phyloP scores from a whole-genome alignment of 2,329 filamentous ascomycete genomes.

The Ophiostoma populinum region DNA sequence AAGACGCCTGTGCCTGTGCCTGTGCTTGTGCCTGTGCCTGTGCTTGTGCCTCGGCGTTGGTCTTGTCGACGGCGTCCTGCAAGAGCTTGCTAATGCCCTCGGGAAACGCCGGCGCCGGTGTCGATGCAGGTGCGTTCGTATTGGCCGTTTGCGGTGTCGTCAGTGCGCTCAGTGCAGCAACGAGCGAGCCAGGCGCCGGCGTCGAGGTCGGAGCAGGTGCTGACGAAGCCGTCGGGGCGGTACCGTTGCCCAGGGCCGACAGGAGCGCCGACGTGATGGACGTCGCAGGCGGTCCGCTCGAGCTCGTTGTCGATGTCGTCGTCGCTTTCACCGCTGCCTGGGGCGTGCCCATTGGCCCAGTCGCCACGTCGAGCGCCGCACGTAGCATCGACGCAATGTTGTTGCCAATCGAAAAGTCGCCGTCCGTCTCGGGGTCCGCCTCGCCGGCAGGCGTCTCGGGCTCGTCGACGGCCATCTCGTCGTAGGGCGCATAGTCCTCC shows the following conservation, averaged over 20 bases:
- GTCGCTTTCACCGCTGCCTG: too few species aligned
- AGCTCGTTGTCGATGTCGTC: not conserved
- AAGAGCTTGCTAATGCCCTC: constrained; percentile 12
- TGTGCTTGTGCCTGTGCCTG: too few species aligned
- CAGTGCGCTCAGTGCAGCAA: not conserved
- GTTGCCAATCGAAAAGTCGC: constrained; percentile 1
- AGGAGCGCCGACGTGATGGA: not conserved
- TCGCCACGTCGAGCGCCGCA: too few species aligned
- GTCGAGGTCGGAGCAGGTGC: not conserved
- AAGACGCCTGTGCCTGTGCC: not conserved
- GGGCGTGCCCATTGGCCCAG: too few species aligned
- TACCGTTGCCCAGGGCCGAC: not conserved
- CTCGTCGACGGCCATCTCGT: constrained; percentile 8
- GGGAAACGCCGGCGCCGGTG: not conserved
- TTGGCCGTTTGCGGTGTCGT: constrained; percentile 5
- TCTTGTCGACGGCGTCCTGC: constrained; percentile 12
- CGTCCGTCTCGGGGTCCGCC: not conserved
- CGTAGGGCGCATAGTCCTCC: constrained; percentile 15
- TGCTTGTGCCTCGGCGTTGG: too few species aligned
- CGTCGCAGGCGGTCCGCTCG: too few species aligned
- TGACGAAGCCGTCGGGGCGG: not conserved
- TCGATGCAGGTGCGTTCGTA: constrained; percentile 2
- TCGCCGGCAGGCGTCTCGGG: not conserved
- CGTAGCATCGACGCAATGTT: constrained; percentile 10
- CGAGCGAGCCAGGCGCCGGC: not conserved